A percentile compares a stretch with the other conserved stretches of the same genome.
Conservation (phyloP, 225 moss, liverwort and hornwort species). For the Marchantia paleacea region DNA sequence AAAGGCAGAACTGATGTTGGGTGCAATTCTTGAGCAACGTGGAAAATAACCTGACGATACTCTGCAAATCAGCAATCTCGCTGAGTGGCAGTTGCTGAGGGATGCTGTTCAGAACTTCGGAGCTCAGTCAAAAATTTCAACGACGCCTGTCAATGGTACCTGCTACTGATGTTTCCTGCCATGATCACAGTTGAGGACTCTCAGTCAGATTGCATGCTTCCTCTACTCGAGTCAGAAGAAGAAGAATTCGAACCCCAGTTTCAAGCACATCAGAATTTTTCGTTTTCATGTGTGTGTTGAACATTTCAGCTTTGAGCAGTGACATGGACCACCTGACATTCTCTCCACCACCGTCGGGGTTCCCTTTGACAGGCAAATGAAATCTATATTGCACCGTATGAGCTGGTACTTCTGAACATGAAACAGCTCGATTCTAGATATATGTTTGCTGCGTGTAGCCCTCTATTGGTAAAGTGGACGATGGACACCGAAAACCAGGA, state of each 20-base stretch:
- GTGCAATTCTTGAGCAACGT: not conserved
- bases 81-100: not conserved
- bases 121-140: not conserved
- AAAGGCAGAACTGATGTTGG: not conserved
- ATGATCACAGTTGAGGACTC: not conserved
- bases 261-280: not conserved
- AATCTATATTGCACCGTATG: not conserved
- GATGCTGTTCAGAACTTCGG: not conserved
- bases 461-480: not conserved
- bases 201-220: not conserved
- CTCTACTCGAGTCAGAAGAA: too few species aligned
- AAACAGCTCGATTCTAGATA: not conserved
- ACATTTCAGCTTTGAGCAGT: not conserved
- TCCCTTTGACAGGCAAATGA: not conserved
- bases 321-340: not conserved
- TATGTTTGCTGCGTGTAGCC: not conserved
- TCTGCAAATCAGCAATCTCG: not conserved
- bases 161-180: not conserved
- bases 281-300: not conserved
- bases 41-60: not conserved
- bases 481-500: not conserved
- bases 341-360: too few species aligned
- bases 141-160: not conserved
- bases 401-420: not conserved
- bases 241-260: too few species aligned